Percentiles rank a stretch among this genome's conserved stretches.
Evolutionary conservation across 164 flowering plant genomes (phyloP).

Genomic region (Umbilicus rupestris): DNA sequence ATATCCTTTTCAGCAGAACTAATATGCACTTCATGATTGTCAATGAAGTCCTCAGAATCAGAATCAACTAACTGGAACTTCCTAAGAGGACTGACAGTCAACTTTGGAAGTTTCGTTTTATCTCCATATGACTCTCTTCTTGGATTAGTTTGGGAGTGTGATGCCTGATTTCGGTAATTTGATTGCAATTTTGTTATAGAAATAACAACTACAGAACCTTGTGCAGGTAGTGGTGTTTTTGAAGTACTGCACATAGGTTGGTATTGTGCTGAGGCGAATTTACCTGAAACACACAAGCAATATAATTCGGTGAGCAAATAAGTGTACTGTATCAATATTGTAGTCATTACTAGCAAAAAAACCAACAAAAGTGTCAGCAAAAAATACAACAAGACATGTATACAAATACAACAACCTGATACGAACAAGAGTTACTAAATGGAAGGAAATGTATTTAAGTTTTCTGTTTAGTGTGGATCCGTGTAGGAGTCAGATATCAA

Average conservation of each 20-base stretch:
- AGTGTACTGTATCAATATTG: too few relatives aligned
- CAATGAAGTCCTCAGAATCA: constrained; percentile 58
- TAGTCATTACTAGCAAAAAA: too few relatives aligned
- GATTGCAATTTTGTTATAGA: constrained; percentile 15
- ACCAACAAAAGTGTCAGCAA: too few relatives aligned
- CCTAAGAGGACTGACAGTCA: constrained; percentile 63
- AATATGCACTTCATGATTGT: constrained; percentile 13
- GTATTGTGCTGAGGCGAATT: constrained; percentile 15
- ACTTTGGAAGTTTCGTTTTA: constrained; percentile 30
- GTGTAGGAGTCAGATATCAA: too few relatives aligned
- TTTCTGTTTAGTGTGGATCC: too few relatives aligned
- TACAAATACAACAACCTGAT: too few relatives aligned
- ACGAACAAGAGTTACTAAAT: too few relatives aligned
- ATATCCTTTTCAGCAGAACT: constrained; percentile 16
- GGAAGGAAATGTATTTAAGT: too few relatives aligned
- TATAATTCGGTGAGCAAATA: too few relatives aligned
- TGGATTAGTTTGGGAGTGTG: constrained; percentile 22
- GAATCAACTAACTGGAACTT: constrained; percentile 78
- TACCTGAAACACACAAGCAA: too few relatives aligned
- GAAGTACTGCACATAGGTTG: constrained; percentile 56
- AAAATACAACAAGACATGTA: too few relatives aligned
- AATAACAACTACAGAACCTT: constrained; percentile 25
- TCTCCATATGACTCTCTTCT: constrained; percentile 23
- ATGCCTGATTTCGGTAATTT: constrained; percentile 15
- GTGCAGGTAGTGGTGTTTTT: constrained; percentile 39